phyloP scores from a whole-genome alignment of 106 monocot species.

The Cymbidium sinense region DNA sequence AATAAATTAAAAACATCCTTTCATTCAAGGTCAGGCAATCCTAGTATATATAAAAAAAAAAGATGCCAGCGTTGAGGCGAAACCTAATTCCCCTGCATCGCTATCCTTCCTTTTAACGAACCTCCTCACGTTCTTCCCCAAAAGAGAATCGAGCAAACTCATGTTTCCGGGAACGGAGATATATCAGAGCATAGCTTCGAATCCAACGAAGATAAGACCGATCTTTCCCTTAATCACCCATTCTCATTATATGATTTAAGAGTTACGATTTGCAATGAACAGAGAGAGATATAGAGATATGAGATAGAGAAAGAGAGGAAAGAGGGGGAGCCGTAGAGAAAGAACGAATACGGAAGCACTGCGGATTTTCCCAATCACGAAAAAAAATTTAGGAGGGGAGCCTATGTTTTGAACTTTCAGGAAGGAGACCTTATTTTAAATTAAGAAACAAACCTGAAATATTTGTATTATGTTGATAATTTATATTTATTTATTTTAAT shows the following conservation, averaged over 20 bases:
- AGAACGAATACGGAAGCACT: not conserved
- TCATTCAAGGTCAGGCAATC: not conserved
- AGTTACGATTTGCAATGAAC: not conserved
- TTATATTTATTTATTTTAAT: too few species aligned
- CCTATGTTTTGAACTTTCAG: not conserved
- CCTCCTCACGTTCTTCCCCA: constrained; percentile 26
- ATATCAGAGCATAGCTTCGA: not conserved
- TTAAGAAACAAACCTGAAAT: too few species aligned
- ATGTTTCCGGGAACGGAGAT: constrained; percentile 8
- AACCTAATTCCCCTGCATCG: constrained; percentile 54
- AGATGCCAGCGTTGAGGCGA: not conserved
- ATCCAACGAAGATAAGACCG: not conserved
- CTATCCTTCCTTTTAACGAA: constrained; percentile 64
- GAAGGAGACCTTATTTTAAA: not conserved
- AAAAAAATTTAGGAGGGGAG: not conserved
- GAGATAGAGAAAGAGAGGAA: not conserved
- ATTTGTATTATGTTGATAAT: too few species aligned
- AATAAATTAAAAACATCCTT: not conserved
- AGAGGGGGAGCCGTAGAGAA: not conserved
- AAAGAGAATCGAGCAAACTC: constrained; percentile 30
- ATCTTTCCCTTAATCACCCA: not conserved
- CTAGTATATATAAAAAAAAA: not conserved
- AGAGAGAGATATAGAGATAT: not conserved
- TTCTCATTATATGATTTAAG: not conserved
- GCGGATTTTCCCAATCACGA: not conserved